phyloP scores from a whole-genome alignment of 208 protist species.

The Novymonas esmeraldas region DNA sequence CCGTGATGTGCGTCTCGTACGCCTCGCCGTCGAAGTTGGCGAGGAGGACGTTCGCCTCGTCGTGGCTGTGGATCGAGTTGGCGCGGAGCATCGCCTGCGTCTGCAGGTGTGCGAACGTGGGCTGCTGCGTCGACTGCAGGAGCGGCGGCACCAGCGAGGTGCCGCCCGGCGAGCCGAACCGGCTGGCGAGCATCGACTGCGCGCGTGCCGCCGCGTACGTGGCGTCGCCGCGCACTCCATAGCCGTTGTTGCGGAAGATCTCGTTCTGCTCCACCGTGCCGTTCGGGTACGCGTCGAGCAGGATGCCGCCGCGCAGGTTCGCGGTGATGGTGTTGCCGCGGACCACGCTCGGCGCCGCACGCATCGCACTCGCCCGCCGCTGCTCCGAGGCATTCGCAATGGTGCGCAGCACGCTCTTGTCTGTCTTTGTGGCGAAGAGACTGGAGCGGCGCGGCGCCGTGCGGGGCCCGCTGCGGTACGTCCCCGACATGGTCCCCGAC shows the following conservation, averaged over 20 bases:
- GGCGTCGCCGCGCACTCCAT: slow-evolving; percentile 68
- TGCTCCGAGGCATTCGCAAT: slow-evolving; percentile 26
- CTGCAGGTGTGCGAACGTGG: slow-evolving; percentile 13
- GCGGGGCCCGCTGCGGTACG: not conserved
- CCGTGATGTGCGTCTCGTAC: slow-evolving; percentile 35
- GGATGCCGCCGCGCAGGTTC: slow-evolving; percentile 71
- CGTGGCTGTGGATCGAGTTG: slow-evolving; percentile 71
- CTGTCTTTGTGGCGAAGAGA: slow-evolving; percentile 5
- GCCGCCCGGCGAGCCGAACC: not conserved
- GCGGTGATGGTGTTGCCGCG: slow-evolving; percentile 55
- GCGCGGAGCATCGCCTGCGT: slow-evolving; percentile 23
- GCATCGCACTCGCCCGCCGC: slow-evolving; percentile 23
- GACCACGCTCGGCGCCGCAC: slow-evolving; percentile 36
- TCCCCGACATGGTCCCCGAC: not conserved
- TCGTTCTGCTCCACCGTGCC: slow-evolving; percentile 71
- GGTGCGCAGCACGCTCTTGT: slow-evolving; percentile 32
- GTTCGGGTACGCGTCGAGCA: slow-evolving; percentile 51
- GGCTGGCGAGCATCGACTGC: slow-evolving; percentile 28
- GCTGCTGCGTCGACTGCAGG: not conserved
- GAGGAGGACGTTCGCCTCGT: slow-evolving; percentile 62
- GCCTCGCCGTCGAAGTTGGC: slow-evolving; percentile 34
- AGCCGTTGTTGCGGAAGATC: slow-evolving; percentile 68
- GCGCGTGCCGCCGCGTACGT: slow-evolving; percentile 43
- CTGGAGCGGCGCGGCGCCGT: slow-evolving; percentile 8
- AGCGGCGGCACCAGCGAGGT: slow-evolving; percentile 3